phyloP scores from a whole-genome alignment of 148 eudicot genomes.

The Mesembryanthemum crystallinum region DNA sequence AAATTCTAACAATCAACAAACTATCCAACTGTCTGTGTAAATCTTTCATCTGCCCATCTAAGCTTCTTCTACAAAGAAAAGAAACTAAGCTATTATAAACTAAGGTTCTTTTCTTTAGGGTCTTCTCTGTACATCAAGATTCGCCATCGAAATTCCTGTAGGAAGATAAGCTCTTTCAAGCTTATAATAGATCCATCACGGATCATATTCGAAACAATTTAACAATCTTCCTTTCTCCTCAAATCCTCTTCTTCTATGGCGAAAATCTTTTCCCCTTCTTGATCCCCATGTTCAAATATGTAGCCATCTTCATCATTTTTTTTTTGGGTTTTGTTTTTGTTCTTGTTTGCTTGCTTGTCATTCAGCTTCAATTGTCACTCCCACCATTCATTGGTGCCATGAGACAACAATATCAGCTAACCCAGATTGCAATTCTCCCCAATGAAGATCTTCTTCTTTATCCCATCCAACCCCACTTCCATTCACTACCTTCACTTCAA shows the following conservation, averaged over 20 bases:
- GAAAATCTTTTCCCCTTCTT: neutral
- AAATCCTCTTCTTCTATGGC: neutral
- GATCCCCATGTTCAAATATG: neutral
- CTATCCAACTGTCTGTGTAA: conserved; percentile 23
- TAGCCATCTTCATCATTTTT: neutral
- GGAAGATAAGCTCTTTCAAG: conserved; percentile 28
- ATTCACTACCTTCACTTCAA: conserved; percentile 53
- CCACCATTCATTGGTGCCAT: conserved; percentile 46
- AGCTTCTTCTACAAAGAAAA: conserved; percentile 24
- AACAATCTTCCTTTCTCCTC: neutral
- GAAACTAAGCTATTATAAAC: conserved; percentile 25
- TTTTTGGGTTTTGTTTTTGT: neutral
- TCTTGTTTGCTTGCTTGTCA: neutral
- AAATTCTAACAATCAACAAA: conserved; percentile 19
- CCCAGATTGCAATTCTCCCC: conserved; percentile 54
- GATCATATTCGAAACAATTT: neutral
- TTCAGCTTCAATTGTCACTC: neutral
- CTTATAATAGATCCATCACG: neutral
- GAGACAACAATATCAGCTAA: conserved; percentile 52
- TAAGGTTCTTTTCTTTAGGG: conserved; percentile 12
- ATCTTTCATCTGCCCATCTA: conserved; percentile 23
- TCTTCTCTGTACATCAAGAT: conserved; percentile 19
- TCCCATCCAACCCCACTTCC: conserved; percentile 45
- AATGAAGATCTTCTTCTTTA: conserved; percentile 37
- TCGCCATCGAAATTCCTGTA: conserved; percentile 9